Evolutionary conservation across 1,284 basidiomycete genomes (phyloP).

Genomic region (Ustilago tritici): DNA sequence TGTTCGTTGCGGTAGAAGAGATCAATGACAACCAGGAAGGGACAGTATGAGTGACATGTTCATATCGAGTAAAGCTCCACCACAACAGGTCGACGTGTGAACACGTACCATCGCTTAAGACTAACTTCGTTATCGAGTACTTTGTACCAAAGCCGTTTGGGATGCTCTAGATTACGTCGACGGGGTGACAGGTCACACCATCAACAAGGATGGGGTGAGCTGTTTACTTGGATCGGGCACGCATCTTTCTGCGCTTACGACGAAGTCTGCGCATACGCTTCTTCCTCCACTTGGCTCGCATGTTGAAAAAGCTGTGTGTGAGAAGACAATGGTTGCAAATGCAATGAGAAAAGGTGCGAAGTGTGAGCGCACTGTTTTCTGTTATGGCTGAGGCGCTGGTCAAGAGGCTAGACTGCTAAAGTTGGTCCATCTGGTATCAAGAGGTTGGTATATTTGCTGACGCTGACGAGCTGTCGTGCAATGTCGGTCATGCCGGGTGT

Average conservation of each 20-base stretch:
- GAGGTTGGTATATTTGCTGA: conserved; percentile 6
- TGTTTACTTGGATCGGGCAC: conserved; percentile 67
- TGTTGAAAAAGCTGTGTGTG: conserved; percentile 52
- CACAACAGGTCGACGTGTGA: neutral
- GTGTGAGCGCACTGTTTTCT: conserved; percentile 28
- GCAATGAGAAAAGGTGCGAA: conserved; percentile 5
- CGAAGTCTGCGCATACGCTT: conserved; percentile 68
- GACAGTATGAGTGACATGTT: conserved; percentile 7
- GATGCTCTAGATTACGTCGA: conserved; percentile 24
- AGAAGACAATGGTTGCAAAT: conserved; percentile 6
- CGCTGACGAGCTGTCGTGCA: conserved; percentile 10
- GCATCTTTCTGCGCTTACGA: conserved; percentile 69
- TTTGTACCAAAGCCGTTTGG: conserved; percentile 26
- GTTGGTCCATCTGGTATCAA: neutral
- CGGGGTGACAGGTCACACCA: conserved; percentile 25
- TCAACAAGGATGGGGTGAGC: conserved; percentile 17
- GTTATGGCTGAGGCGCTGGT: neutral
- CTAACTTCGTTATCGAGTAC: conserved; percentile 19
- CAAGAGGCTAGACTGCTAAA: conserved; percentile 16
- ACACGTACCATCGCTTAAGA: conserved; percentile 38
- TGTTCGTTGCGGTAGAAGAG: neutral
- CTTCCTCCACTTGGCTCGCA: conserved; percentile 69
- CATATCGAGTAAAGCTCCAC: neutral
- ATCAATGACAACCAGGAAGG: neutral
- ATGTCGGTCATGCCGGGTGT: conserved; percentile 2